Percentiles rank a stretch among this genome's conserved stretches.
Evolutionary conservation across 805 yeast species (phyloP).

Genomic region (Wickerhamomyces bovis): DNA sequence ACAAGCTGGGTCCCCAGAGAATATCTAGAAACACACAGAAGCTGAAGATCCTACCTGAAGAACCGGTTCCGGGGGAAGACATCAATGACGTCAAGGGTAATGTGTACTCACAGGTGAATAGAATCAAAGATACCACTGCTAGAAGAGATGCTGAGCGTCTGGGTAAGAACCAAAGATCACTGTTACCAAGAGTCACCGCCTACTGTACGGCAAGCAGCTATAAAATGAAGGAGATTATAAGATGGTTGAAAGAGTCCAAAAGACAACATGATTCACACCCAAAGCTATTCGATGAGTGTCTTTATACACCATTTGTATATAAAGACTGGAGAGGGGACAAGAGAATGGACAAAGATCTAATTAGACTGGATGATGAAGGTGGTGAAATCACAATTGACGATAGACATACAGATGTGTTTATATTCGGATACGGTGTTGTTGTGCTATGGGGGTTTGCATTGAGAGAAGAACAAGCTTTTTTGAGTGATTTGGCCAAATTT

Average conservation of each 20-base stretch:
- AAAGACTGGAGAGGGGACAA: conserved; percentile 68
- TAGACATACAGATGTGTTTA: conserved; percentile 68
- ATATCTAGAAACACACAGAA: conserved; percentile 71
- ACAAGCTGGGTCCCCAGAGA: conserved; percentile 64
- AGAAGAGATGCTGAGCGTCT: conserved; percentile 89
- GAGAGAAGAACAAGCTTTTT: conserved; percentile 75
- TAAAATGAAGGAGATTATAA: conserved; percentile 75
- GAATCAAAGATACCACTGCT: conserved; percentile 83
- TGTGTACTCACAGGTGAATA: conserved; percentile 77
- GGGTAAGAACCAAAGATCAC: conserved; percentile 68
- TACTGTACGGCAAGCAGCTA: conserved; percentile 94
- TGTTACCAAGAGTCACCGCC: conserved; percentile 91
- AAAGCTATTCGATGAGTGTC: conserved; percentile 86
- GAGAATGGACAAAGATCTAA: conserved; percentile 40
- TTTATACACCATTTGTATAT: conserved; percentile 83
- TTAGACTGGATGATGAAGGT: conserved; percentile 86
- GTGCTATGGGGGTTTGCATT: conserved; percentile 93
- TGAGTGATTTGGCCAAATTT: conserved; percentile 81
- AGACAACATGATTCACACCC: conserved; percentile 74
- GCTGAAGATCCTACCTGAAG: conserved; percentile 64
- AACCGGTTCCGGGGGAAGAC: conserved; percentile 29
- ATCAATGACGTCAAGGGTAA: conserved; percentile 30
- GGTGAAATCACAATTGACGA: conserved; percentile 89
- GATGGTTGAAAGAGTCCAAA: conserved; percentile 80
- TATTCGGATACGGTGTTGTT: conserved; percentile 95